Base-by-base conservation (phyloP, 106 monocot genomes). In the Narthecium ossifragum region DNA sequence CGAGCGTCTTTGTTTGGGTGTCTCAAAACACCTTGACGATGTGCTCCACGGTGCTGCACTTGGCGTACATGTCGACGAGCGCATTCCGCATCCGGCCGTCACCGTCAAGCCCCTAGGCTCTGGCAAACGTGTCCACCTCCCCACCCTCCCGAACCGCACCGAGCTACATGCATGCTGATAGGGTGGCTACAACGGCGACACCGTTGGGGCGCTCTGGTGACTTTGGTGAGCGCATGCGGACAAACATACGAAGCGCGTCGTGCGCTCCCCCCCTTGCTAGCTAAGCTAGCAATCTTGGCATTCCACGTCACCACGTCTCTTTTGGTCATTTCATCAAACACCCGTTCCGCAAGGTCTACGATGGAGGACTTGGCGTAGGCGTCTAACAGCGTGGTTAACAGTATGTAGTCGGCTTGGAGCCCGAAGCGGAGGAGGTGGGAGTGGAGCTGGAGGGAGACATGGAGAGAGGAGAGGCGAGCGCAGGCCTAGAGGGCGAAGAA, bases 141-240 rank as follows among this genome's bases (percentile, higher is more conserved):
- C 57, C 55, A 13, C 82, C 89, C 1, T 80, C 77, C 3, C 13
- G n/a, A 14, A 77, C 37, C 1, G 64, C 21, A 11, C 93, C 88
- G 5, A 89, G 82, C 77, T 89, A 89, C 0, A 82, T 60, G 56
- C 85, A 94, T 0, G 93, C 85, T 2, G 89, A 79, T 31, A 89
- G 76, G 2, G 79, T 89, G 7, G 77, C 80, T 25, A 94, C 59
- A 27, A 89, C 41, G 10, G 93, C 89, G 55, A 82, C 56, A 25
- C 66, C 73, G 59, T 89, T 86, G 7, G 89, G 82, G n/a, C 10
- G 13, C 40, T 75, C 78, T n/a, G 66, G 59, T 13, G 64, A 18
- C 15, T 48, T 25, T 5, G 45, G 31, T 33, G 24, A 9, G n/a
- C 40, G 20, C 34, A 93, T 55, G 37, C 65, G 55, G 21, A 31